phyloP scores from a whole-genome alignment of 106 monocot genomes.

The Allium cepa region DNA sequence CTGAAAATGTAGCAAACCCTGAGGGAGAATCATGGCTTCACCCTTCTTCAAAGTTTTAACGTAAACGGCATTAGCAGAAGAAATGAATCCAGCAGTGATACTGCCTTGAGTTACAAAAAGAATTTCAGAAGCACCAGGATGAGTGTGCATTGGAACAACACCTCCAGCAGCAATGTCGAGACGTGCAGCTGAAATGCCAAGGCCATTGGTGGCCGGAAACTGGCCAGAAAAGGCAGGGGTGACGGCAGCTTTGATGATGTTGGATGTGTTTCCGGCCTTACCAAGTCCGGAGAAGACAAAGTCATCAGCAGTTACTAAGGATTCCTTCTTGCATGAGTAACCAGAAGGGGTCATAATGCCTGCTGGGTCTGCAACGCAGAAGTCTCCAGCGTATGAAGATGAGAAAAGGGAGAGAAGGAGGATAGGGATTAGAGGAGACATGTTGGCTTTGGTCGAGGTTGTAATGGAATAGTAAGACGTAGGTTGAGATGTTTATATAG shows the following conservation, averaged over 20 bases:
- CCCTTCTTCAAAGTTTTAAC: slow-evolving; percentile 30
- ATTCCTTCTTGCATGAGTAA: slow-evolving; percentile 49
- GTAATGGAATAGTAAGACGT: no score
- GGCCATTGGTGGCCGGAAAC: slow-evolving; percentile 68
- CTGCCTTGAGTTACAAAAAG: slow-evolving; percentile 43
- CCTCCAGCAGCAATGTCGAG: slow-evolving; percentile 53
- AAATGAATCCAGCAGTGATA: slow-evolving; percentile 64
- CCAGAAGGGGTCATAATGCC: slow-evolving; percentile 37
- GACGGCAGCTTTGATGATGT: slow-evolving; percentile 71
- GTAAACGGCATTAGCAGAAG: slow-evolving; percentile 42
- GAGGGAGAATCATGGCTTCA: slow-evolving; percentile 73
- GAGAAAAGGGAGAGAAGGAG: slow-evolving; percentile 30
- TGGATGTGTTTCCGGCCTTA: slow-evolving; percentile 37
- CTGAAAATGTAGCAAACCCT: slow-evolving; percentile 72
- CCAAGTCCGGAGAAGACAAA: slow-evolving; percentile 66
- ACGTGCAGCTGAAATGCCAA: slow-evolving; percentile 74
- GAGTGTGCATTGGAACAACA: slow-evolving; percentile 84
- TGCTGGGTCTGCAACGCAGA: slow-evolving; percentile 62
- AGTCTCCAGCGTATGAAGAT: slow-evolving; percentile 37
- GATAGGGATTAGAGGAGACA: slow-evolving; percentile 5
- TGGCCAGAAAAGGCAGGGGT: slow-evolving; percentile 48
- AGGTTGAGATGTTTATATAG: no score
- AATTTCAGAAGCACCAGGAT: slow-evolving; percentile 61
- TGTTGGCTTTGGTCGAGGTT: no score
- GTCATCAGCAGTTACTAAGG: slow-evolving; percentile 35